phyloP scores from a whole-genome alignment of 257 asterid genomes.

The Solanum piurae region DNA sequence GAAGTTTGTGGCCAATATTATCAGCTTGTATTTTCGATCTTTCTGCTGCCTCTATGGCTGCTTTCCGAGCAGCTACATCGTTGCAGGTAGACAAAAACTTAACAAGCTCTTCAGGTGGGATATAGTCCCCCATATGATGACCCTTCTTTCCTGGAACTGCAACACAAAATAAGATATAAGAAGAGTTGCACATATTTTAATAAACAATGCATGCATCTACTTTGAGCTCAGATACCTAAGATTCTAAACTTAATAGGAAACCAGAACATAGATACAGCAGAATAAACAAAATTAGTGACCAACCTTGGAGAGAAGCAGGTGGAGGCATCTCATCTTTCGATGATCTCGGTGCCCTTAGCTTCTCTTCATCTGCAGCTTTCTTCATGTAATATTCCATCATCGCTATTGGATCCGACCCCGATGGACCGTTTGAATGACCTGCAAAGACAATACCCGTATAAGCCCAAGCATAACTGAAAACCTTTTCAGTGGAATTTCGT shows the following conservation, averaged over 20 bases:
- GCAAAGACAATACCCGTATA: background rate
- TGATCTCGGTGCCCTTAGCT: conserved; percentile 45
- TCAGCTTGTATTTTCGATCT: conserved; percentile 74
- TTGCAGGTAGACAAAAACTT: conserved; percentile 71
- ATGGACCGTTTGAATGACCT: conserved; percentile 47
- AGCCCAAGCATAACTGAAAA: background rate
- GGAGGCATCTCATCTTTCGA: conserved; percentile 99
- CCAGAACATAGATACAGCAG: background rate
- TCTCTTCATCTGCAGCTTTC: conserved; percentile 88
- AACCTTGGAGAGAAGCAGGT: conserved; percentile 74
- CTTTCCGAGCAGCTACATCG: conserved; percentile 56
- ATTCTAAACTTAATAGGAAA: background rate
- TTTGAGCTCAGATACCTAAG: background rate
- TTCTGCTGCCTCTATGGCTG: conserved; percentile 52
- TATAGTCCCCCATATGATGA: conserved; percentile 96
- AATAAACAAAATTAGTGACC: background rate
- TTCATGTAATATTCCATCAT: conserved; percentile 96
- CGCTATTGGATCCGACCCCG: conserved; percentile 68
- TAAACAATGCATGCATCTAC: background rate
- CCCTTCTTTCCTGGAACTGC: conserved; percentile 57
- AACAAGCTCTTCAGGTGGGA: conserved; percentile 85
- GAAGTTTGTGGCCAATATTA: conserved; percentile 77
- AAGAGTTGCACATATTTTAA: background rate
- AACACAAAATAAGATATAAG: background rate
- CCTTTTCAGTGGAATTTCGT: background rate